Conservation (phyloP, 768 basidiomycete genomes). For the Chiua virens region DNA sequence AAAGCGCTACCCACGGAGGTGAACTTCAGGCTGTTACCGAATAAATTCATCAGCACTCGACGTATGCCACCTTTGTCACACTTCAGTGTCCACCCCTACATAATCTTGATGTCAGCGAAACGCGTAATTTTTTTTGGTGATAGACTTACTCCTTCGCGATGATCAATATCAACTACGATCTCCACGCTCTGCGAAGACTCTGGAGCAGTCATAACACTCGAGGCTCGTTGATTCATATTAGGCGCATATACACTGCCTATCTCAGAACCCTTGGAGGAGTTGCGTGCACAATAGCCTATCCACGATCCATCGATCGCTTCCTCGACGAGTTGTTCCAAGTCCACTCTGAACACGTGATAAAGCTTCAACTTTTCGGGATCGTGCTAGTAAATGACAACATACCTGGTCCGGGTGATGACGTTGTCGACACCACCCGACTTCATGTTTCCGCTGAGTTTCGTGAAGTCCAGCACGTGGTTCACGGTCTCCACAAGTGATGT, state of each 20-base stretch:
- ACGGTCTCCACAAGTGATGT: slow-evolving; percentile 96
- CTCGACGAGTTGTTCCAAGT: slow-evolving; percentile 80
- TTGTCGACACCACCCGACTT: slow-evolving; percentile 79
- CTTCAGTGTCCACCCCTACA: slow-evolving; percentile 80
- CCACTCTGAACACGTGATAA: slow-evolving; percentile 44
- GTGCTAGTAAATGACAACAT: slow-evolving; percentile 38
- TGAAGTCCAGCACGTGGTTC: slow-evolving; percentile 95
- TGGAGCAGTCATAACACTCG: slow-evolving; percentile 38
- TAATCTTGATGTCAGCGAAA: slow-evolving; percentile 7
- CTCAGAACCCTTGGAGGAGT: slow-evolving; percentile 66
- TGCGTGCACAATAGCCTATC: slow-evolving; percentile 87
- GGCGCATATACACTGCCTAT: slow-evolving; percentile 94
- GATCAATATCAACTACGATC: slow-evolving; percentile 84
- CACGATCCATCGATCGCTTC: slow-evolving; percentile 92
- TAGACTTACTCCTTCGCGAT: slow-evolving; percentile 58
- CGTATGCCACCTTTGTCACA: slow-evolving; percentile 94
- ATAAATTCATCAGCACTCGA: slow-evolving; percentile 90
- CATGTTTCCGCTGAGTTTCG: slow-evolving; percentile 85
- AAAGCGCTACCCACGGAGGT: slow-evolving; percentile 56
- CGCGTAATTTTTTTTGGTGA: background rate
- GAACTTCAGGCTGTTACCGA: slow-evolving; percentile 93
- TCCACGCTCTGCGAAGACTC: slow-evolving; percentile 59
- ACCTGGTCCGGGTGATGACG: slow-evolving; percentile 68
- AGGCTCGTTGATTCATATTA: slow-evolving; percentile 45
- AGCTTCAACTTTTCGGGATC: background rate